Evolutionary conservation across 495 filamentous ascomycete genomes (phyloP).

Genomic region (Xylaria grammica): DNA sequence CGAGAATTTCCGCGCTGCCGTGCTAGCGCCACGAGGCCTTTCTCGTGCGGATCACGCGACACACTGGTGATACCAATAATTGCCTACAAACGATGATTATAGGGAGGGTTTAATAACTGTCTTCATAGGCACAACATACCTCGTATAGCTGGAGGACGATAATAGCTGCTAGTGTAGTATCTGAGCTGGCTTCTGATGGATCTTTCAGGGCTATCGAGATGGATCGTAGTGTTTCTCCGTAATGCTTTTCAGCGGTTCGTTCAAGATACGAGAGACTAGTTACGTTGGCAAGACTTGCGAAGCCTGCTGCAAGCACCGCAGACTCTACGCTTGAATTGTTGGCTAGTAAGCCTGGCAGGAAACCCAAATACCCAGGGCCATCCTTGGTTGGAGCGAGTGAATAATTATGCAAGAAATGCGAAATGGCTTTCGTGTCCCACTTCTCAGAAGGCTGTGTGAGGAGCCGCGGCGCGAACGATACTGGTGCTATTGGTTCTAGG

Average conservation of each 20-base stretch:
- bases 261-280: neutral
- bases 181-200: constrained; percentile 8
- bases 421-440: constrained; percentile 6
- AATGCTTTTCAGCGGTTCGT: neutral
- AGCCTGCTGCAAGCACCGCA: constrained; percentile 10
- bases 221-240: neutral
- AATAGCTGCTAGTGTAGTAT: neutral
- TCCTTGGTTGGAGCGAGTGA: constrained; percentile 2
- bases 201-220: neutral
- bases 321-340: neutral
- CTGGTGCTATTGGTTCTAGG: neutral
- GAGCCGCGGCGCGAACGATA: neutral
- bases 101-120: neutral
- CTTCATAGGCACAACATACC: neutral
- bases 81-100: constrained; percentile 8
- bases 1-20: neutral
- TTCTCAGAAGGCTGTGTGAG: constrained; percentile 4
- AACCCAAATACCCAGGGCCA: neutral
- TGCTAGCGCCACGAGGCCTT: neutral
- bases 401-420: constrained; percentile 7
- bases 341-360: neutral
- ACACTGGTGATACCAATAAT: neutral
- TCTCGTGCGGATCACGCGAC: constrained; percentile 3
- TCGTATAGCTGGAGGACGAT: constrained; percentile 6
- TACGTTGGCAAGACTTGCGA: constrained; percentile 10